Evolutionary conservation across 2,329 filamentous ascomycete genomes (phyloP).

Genomic region (Bipolaris cookei): DNA sequence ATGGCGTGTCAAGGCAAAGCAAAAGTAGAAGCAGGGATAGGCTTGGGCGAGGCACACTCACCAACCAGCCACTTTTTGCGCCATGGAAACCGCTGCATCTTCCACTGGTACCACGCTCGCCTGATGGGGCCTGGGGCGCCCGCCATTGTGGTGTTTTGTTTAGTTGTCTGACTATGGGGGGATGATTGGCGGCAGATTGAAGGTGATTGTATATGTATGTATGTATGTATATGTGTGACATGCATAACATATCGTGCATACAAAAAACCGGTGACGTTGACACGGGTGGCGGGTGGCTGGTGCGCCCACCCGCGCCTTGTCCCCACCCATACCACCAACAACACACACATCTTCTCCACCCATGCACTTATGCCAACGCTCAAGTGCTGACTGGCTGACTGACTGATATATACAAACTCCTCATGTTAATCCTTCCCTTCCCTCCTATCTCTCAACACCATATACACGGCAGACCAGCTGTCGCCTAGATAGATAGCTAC

Average conservation of each 20-base stretch:
- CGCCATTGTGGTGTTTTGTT: slow-evolving; percentile 41
- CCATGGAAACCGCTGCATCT: slow-evolving; percentile 67
- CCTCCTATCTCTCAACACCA: neutral
- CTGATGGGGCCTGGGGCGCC: slow-evolving; percentile 47
- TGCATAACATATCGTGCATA: too few species aligned
- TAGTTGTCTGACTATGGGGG: slow-evolving; percentile 7
- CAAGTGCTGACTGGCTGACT: neutral
- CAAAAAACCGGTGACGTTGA: slow-evolving; percentile 33
- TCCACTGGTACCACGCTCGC: slow-evolving; percentile 67
- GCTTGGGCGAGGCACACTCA: slow-evolving; percentile 38
- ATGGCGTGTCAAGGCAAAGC: slow-evolving; percentile 12
- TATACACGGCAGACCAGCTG: neutral
- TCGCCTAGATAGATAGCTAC: slow-evolving; percentile 2
- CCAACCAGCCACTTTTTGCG: slow-evolving; percentile 65
- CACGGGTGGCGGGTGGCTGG: slow-evolving; percentile 27
- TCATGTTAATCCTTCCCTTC: too few species aligned
- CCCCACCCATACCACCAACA: slow-evolving; percentile 20
- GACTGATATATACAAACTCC: too few species aligned
- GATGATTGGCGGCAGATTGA: slow-evolving; percentile 9
- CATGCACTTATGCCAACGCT: slow-evolving; percentile 10
- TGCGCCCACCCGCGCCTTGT: slow-evolving; percentile 22
- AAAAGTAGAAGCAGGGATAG: slow-evolving; percentile 6
- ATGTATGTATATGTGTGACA: too few species aligned
- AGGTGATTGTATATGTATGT: slow-evolving; percentile 17
- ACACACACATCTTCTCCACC: slow-evolving; percentile 7